Base-by-base conservation (phyloP, 1,139 yeast genomes). In the Geotrichum klebahnii region DNA sequence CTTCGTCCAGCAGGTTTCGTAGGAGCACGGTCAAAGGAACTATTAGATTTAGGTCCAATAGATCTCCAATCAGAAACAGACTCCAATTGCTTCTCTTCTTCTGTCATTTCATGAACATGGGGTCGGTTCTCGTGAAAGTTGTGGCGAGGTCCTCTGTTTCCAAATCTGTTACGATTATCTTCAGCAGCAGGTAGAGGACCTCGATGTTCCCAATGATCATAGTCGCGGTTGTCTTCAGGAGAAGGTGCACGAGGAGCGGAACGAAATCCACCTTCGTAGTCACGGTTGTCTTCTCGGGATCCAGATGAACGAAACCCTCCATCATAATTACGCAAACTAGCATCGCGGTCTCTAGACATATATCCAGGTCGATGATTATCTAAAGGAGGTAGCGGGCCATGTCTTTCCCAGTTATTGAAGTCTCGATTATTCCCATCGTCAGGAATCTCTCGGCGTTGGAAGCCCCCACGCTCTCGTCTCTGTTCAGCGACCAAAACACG, bases 401-500 rank as follows among this genome's bases (percentile, higher is more conserved):
- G 57, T 50, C 69, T 58, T 50, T 59, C 58, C 63, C 67, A 61
- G 59, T 59, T 61, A 57, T 59, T 59, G 48, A 58, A 59, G 46
- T 60, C 62, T 48, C 67, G 61, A 58, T 57, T 56, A 56, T 55
- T 64, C 44, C 51, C 55, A 46, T 52, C 55, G 46, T 39, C 50
- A 24, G 47, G 53, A 56, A 71, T 47, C 17, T 41, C 44, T 24
- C 54, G 46, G 19, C 56, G 47, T 4, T 40, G 28, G 22, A 26
- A 44, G n/a, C 50, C 52, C 8, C 40, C 39, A 17, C 51, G 44
- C 64, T 52, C 76, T 72, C 28, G 76, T 73, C 60, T 73, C 66
- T 61, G 61, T 48, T 67, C 59, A 47, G 97, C 97, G 53, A 92
- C 97, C 59, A 82, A 80, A 51, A 94, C 87, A 59, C 80, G 86